Evolutionary conservation across 805 yeast genomes (phyloP), one percentile per base, ranked within the genome.

Genomic region (Candida mattraensis): DNA sequence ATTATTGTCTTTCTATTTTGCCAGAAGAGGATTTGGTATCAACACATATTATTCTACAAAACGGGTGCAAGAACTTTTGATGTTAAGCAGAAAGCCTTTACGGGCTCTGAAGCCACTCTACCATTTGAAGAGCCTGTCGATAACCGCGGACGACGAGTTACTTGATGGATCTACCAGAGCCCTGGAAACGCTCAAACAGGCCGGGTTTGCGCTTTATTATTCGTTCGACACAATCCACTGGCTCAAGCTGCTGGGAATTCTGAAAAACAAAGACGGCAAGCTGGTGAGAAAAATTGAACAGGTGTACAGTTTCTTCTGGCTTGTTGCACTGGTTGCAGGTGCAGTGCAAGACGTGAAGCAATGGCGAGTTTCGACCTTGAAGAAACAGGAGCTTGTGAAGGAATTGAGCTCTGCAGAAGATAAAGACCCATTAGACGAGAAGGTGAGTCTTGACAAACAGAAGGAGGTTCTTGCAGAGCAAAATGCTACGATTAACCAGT

Each of bases 101-200:
- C 76, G 97, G 54, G 78, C 83, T 54, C 75, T 87, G 45, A 89
- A 88, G 63, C 95, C 95, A 1, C 64, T 89, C 52, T 71, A 70
- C 51, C 87, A 83, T 56, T 54, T 85, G 36, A 78, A 79, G 50
- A 72, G 76, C n/a, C 85, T 89, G 4, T 69, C 83, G 3, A 70
- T 73, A 44, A 74, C 85, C 10, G 74, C 68, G 50, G 85, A 79
- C 54, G 80, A 86, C 61, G 82, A 84, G 66, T 72, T 87, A 28
- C 58, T 73, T 34, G 91, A 83, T 58, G 73, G 74, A 8, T 46
- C 67, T 17, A 60, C 73, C 49, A 76, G 80, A 56, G 54, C 66
- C 42, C 66, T 78, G 11, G 68, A 77, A 14, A 69, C 78, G 20
- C 38, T 74, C 37, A 76, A 78, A 56, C 78, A 80, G 58, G 59